phyloP scores from a whole-genome alignment of 768 basidiomycete species.

The Mycena rosella region DNA sequence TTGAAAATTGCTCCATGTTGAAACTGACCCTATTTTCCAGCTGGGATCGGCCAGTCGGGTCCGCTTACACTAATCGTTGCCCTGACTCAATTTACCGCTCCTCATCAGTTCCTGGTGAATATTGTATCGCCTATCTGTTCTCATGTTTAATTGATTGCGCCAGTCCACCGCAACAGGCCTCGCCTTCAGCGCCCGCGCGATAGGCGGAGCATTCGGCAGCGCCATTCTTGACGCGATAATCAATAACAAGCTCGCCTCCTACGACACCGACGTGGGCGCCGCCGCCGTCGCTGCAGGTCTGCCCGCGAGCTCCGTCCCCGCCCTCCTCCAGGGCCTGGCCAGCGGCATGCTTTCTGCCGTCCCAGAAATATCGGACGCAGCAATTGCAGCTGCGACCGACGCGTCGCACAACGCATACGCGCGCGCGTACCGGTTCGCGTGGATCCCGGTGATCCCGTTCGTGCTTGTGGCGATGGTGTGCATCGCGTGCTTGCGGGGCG shows the following conservation, averaged over 20 bases:
- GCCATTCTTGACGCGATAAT: slow-evolving; percentile 39
- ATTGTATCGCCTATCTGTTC: not conserved
- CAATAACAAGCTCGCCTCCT: slow-evolving; percentile 37
- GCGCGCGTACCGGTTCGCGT: slow-evolving; percentile 36
- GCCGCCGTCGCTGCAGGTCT: slow-evolving; percentile 36
- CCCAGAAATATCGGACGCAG: slow-evolving; percentile 21
- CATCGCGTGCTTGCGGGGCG: slow-evolving; percentile 33
- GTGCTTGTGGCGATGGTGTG: slow-evolving; percentile 34
- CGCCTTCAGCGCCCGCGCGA: slow-evolving; percentile 37
- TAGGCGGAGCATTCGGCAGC: slow-evolving; percentile 38
- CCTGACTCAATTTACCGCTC: slow-evolving; percentile 36
- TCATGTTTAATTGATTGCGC: not conserved
- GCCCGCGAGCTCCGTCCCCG: slow-evolving; percentile 23
- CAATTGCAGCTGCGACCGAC: slow-evolving; percentile 21
- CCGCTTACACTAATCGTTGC: slow-evolving; percentile 39
- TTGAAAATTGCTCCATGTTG: not conserved
- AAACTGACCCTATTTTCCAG: slow-evolving; percentile 1
- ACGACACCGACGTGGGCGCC: slow-evolving; percentile 31
- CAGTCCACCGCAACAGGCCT: slow-evolving; percentile 39
- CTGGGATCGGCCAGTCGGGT: slow-evolving; percentile 38
- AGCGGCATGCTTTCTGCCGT: slow-evolving; percentile 21
- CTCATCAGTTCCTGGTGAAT: slow-evolving; percentile 33
- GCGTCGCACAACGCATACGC: slow-evolving; percentile 32
- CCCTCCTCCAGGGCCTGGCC: slow-evolving; percentile 25
- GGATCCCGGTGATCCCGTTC: slow-evolving; percentile 36